phyloP scores from a whole-genome alignment of 331 rosid genomes.

The Rosa hybrid region DNA sequence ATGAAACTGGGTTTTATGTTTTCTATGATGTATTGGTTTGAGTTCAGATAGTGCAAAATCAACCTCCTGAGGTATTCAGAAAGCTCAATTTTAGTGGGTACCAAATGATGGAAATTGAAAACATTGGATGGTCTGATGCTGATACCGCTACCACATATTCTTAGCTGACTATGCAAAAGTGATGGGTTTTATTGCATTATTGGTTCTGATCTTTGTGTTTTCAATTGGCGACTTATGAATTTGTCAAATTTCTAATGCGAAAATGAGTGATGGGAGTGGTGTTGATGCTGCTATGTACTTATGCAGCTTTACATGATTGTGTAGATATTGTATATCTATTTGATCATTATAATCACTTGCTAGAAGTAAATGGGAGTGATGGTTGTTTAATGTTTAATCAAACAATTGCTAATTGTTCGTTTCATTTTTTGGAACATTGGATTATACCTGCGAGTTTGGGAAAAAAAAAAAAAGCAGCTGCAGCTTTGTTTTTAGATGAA shows the following conservation, averaged over 20 bases:
- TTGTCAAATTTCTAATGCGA: constrained; percentile 8
- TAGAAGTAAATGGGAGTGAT: background rate
- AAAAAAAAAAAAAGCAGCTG: too few relatives aligned
- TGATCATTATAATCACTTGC: background rate
- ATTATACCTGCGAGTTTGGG: too few relatives aligned
- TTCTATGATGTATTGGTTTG: too few relatives aligned
- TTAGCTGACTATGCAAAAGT: background rate
- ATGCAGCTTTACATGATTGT: background rate
- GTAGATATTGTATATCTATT: background rate
- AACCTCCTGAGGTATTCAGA: too few relatives aligned
- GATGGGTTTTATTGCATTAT: background rate
- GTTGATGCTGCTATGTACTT: constrained; percentile 8
- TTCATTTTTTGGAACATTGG: too few relatives aligned
- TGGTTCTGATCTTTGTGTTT: background rate
- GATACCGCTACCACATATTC: background rate
- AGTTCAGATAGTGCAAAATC: too few relatives aligned
- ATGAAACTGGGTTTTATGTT: too few relatives aligned
- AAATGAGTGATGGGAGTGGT: constrained; percentile 1
- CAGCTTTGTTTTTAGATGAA: too few relatives aligned
- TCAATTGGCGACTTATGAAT: constrained; percentile 5
- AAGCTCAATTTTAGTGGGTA: too few relatives aligned
- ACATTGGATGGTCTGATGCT: background rate
- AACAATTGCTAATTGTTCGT: too few relatives aligned
- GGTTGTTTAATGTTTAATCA: too few relatives aligned
- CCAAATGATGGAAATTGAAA: background rate